A percentile compares a stretch with the other conserved stretches of the same genome.
phyloP scores from a whole-genome alignment of 2,329 filamentous ascomycete species.

The Colletotrichum tanaceti region DNA sequence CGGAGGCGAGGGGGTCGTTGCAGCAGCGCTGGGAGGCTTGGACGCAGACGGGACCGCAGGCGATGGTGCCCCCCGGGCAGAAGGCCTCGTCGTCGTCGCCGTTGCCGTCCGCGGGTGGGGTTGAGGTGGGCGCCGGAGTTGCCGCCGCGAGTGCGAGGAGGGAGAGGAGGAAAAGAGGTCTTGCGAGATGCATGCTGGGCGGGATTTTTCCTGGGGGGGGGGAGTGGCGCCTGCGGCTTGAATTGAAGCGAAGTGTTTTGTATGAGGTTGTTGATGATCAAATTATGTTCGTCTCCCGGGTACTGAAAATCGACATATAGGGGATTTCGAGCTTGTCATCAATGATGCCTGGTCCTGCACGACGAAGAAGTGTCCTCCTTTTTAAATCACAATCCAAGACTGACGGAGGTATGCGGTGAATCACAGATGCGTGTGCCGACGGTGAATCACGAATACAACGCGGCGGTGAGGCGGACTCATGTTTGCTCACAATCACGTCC shows the following conservation, averaged over 20 bases:
- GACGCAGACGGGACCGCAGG: constrained; percentile 28
- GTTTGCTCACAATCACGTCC: constrained; percentile 8
- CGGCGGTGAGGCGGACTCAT: background rate
- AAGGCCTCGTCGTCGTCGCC: constrained; percentile 3
- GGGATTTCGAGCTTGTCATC: background rate
- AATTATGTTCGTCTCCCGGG: background rate
- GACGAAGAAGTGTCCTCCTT: background rate
- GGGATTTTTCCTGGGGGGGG: background rate
- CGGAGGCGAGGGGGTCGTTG: constrained; percentile 1
- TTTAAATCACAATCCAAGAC: background rate
- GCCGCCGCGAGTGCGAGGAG: constrained; percentile 3
- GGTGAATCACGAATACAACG: background rate
- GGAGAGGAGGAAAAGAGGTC: background rate
- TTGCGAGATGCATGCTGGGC: background rate
- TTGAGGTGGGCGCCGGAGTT: background rate
- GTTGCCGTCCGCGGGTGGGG: background rate
- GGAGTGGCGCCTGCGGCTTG: background rate
- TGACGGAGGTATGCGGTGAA: background rate
- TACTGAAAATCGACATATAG: too few relatives aligned
- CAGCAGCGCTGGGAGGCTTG: constrained; percentile 3
- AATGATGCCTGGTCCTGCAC: background rate
- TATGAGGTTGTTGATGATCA: background rate
- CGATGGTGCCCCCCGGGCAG: constrained; percentile 5
- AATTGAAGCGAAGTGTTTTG: background rate
- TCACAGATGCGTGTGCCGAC: background rate